Percentiles rank a stretch among this genome's conserved stretches.
Conservation (phyloP, 257 asterid genomes). For the Solanum chiquidenum region DNA sequence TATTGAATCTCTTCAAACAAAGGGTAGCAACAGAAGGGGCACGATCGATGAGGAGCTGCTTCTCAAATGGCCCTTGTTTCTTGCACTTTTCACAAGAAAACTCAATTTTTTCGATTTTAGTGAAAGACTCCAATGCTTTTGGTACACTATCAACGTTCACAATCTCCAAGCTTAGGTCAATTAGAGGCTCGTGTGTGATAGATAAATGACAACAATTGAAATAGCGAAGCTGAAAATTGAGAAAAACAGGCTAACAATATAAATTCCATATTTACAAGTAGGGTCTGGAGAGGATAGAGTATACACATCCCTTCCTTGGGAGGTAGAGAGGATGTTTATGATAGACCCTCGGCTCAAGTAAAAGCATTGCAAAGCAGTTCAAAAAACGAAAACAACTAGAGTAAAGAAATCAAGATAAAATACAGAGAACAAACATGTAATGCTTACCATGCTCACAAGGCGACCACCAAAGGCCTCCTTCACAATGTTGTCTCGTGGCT, state of each 20-base stretch:
- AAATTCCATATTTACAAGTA: background rate
- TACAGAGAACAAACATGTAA: too few relatives aligned
- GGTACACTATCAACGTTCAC: constrained; percentile 42
- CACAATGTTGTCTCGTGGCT: too few relatives aligned
- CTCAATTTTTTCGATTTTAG: background rate
- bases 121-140: constrained; percentile 69
- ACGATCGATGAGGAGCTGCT: constrained; percentile 38
- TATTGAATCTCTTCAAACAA: constrained; percentile 83
- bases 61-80: too few relatives aligned
- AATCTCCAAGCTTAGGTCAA: constrained; percentile 87
- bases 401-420: too few relatives aligned
- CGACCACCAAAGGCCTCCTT: too few relatives aligned
- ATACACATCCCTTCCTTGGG: background rate
- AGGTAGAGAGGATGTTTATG: background rate
- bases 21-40: constrained; percentile 61
- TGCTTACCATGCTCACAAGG: too few relatives aligned
- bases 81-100: too few relatives aligned
- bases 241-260: background rate
- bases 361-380: background rate
- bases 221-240: constrained; percentile 52
- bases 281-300: background rate
- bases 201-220: constrained; percentile 70
- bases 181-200: constrained; percentile 57
- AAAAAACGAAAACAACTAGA: too few relatives aligned
- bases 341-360: background rate